Conservation (phyloP, 352 stramenopile genomes). For the Pythium brassicae region DNA sequence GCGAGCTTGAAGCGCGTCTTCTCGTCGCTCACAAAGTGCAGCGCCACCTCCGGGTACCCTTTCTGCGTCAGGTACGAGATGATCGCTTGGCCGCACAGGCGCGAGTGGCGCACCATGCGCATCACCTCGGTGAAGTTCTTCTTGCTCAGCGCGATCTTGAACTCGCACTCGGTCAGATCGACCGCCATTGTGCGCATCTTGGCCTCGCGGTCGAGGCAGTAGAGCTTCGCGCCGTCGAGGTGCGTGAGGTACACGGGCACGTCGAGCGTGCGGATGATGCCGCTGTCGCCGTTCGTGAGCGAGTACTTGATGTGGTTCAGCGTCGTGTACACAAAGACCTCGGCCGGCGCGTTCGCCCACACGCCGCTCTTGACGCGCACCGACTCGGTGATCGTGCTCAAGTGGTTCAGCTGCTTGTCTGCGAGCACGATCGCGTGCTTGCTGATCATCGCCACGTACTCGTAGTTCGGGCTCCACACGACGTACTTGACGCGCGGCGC, state of each 20-base stretch:
- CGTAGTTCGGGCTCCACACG: constrained; percentile 96
- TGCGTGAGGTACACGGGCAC: constrained; percentile 97
- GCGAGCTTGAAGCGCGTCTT: constrained; percentile 98
- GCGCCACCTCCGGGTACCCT: constrained; percentile 98
- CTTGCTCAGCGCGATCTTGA: constrained; percentile 95
- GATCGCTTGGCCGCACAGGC: constrained; percentile 97
- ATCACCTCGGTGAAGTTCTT: constrained; percentile 98
- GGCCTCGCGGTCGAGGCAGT: constrained; percentile 96
- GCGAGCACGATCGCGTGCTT: constrained; percentile 98
- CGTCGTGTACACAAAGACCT: constrained; percentile 99
- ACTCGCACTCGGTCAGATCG: constrained; percentile 98
- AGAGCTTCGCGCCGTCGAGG: constrained; percentile 93
- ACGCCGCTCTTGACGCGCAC: constrained; percentile 94
- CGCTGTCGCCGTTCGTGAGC: constrained; percentile 92
- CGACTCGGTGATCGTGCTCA: constrained; percentile 96
- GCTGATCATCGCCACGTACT: constrained; percentile 96
- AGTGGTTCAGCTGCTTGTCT: constrained; percentile 97
- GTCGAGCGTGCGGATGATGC: constrained; percentile 98
- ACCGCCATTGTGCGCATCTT: constrained; percentile 96
- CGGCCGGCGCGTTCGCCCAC: constrained; percentile 87
- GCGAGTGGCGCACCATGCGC: constrained; percentile 97
- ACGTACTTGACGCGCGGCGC: constrained; percentile 97
- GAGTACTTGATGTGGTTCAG: constrained; percentile 95
- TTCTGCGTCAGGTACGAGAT: constrained; percentile 99
- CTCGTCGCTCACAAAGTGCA: constrained; percentile 99